Evolutionary conservation across 768 basidiomycete genomes (phyloP).

Genomic region (Panaeolus papilionaceus): DNA sequence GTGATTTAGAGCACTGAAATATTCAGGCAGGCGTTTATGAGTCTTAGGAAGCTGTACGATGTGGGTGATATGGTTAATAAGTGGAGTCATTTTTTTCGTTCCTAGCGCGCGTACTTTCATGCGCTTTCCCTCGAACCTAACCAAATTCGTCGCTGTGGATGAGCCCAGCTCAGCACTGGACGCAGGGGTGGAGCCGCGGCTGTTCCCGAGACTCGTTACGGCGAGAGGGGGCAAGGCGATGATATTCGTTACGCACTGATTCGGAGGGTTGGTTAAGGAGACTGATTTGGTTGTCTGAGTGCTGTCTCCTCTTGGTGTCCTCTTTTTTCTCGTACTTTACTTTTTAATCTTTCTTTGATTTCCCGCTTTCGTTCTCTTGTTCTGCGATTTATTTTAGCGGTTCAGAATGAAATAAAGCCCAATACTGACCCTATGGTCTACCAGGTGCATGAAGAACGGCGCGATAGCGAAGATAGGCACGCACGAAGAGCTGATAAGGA

Average conservation of each 20-base stretch:
- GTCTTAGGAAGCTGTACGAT: too few relatives aligned
- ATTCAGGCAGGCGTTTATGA: too few relatives aligned
- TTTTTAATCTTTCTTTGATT: too few relatives aligned
- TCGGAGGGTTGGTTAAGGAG: constrained; percentile 52
- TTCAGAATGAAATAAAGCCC: too few relatives aligned
- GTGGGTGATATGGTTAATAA: too few relatives aligned
- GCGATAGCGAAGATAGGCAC: constrained; percentile 45
- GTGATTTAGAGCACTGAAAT: too few relatives aligned
- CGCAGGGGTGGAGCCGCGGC: constrained; percentile 54
- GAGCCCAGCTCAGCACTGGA: constrained; percentile 67
- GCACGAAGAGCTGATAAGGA: constrained; percentile 44
- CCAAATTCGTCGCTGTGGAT: constrained; percentile 55
- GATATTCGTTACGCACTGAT: constrained; percentile 63
- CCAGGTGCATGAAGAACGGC: constrained; percentile 53
- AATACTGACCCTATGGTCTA: too few relatives aligned
- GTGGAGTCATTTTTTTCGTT: too few relatives aligned
- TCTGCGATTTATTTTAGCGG: too few relatives aligned
- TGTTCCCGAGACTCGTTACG: constrained; percentile 47
- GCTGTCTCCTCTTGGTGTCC: constrained; percentile 22
- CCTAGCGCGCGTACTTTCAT: constrained; percentile 52
- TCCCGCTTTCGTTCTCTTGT: too few relatives aligned
- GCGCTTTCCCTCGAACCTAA: constrained; percentile 31
- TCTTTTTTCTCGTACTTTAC: too few relatives aligned
- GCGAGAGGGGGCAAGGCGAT: constrained; percentile 55
- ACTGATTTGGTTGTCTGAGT: constrained; percentile 59